Base-by-base conservation (phyloP, 495 filamentous ascomycete genomes). In the Schizothecium vesticola region DNA sequence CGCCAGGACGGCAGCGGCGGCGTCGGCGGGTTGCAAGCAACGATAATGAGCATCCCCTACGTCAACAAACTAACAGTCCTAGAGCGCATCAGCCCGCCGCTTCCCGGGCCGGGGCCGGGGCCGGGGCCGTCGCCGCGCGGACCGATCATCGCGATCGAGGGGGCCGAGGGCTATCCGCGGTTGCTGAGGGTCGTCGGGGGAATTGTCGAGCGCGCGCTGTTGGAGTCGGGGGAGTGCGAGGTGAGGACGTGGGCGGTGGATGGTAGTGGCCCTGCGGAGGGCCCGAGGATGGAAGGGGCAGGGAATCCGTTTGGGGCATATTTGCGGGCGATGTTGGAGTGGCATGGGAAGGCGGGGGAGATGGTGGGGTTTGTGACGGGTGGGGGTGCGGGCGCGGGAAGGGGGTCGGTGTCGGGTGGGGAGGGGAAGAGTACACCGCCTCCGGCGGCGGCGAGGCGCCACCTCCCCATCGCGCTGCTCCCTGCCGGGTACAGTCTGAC, bases 61-160 rank as follows among this genome's bases (percentile, higher is more conserved):
- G 70, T 88, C 51, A 87, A 87, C 72, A 94, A 93, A 73, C 72
- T 83, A 56, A 70, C 74, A 0, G 76, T 83, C 11, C 56, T 84
- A 43, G 77, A 75, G 10, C 66, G 70, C 25, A 80, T 84, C 58
- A 76, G 73, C 23, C 78, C 75, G 60, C 76, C 76, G 0, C 80
- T 93, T 3, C 78, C 80, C n/a, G 77, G 69, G 26, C 82, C 73
- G 36, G 25, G 62, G 22, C 28, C 24, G 3, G 56, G n/a, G n/a
- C n/a, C 78, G 80, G 72, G 76, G 77, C 78, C 10, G 77, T 74
- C 36, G 79, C 77, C 82, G 25, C 85, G 94, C 56, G 93, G 96
- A 0, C 85, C 91, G 1, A 84, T 97, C 26, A 88, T 98, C 59
- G 89, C 92, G 0, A 77, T 99, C 24, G 95, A 99, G 74, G 92